These are phyloP conservation scores for Leucaena leucocephala DNA, from an alignment of 306 rosid species.

Conservation along the genomic window DNA sequence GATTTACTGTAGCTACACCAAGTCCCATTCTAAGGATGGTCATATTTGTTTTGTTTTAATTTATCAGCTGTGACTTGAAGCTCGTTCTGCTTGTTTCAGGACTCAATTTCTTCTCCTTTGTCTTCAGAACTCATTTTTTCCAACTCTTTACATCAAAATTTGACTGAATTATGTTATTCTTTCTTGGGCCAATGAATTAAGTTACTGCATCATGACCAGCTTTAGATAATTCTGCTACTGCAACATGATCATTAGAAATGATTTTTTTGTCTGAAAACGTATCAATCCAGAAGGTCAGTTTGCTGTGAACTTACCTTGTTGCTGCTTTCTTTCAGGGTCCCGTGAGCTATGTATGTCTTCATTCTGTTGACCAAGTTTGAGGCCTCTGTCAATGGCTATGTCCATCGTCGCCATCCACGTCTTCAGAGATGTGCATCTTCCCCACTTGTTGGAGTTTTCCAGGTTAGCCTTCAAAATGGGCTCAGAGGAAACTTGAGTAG, in stretches of 20 bases:
- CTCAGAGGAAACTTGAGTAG: not conserved
- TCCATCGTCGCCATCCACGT: slow-evolving; percentile 81
- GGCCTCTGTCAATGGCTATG: slow-evolving; percentile 89
- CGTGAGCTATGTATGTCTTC: slow-evolving; percentile 63
- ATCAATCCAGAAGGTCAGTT: slow-evolving; percentile 13
- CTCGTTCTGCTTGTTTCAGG: not conserved
- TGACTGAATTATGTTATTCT: slow-evolving; percentile 1
- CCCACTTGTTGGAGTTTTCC: slow-evolving; percentile 85
- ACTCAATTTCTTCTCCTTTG: not conserved
- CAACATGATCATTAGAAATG: not conserved
- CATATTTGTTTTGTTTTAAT: not conserved
- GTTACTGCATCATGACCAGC: slow-evolving; percentile 13
- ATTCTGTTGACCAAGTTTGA: slow-evolving; percentile 76
- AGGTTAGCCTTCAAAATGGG: slow-evolving; percentile 49
- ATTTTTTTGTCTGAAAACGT: not conserved
- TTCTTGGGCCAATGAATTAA: not conserved
- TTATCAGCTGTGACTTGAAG: not conserved
- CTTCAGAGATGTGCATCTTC: slow-evolving; percentile 88
- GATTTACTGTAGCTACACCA: not conserved
- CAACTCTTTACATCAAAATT: slow-evolving; percentile 1
- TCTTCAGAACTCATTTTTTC: not conserved
- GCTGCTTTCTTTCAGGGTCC: slow-evolving; percentile 65
- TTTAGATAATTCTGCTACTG: not conserved
- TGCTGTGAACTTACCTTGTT: slow-evolving; percentile 6
- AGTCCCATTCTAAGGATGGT: not conserved